Evolutionary conservation across 2,329 filamentous ascomycete species (phyloP).

Genomic region (Orbilia blumenaviensis): DNA sequence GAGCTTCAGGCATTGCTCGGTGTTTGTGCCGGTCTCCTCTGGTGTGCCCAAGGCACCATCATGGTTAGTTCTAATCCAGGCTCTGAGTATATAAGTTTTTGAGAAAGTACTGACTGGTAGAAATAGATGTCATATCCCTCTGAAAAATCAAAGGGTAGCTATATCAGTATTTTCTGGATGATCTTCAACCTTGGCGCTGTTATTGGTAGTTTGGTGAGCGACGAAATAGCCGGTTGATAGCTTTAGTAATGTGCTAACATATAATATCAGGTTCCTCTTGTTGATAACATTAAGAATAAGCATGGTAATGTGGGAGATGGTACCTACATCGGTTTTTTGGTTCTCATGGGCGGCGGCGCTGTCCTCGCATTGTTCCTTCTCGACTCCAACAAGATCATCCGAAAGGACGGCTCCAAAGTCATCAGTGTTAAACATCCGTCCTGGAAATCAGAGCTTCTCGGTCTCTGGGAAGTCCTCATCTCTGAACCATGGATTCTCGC

Average conservation of each 20-base stretch:
- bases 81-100: neutral
- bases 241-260: constrained; percentile 29
- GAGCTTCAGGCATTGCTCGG: constrained; percentile 71
- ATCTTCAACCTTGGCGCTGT: constrained; percentile 94
- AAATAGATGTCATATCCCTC: constrained; percentile 78
- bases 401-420: constrained; percentile 64
- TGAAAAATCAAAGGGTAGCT: constrained; percentile 83
- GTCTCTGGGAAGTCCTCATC: constrained; percentile 76
- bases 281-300: constrained; percentile 58
- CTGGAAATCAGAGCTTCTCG: constrained; percentile 80
- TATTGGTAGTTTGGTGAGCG: constrained; percentile 74
- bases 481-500: constrained; percentile 71
- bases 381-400: constrained; percentile 41
- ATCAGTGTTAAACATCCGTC: constrained; percentile 91
- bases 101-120: neutral
- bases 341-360: constrained; percentile 39
- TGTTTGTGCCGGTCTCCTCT: constrained; percentile 80
- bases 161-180: constrained; percentile 91
- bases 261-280: constrained; percentile 53
- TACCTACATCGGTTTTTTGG: constrained; percentile 46
- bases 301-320: constrained; percentile 51
- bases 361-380: constrained; percentile 40
- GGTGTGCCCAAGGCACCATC: constrained; percentile 83
- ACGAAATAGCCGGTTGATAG: neutral
- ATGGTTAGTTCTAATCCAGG: constrained; percentile 65